Evolutionary conservation across 768 basidiomycete genomes (phyloP).

Genomic region (Phlebiopsis flavidoalba): DNA sequence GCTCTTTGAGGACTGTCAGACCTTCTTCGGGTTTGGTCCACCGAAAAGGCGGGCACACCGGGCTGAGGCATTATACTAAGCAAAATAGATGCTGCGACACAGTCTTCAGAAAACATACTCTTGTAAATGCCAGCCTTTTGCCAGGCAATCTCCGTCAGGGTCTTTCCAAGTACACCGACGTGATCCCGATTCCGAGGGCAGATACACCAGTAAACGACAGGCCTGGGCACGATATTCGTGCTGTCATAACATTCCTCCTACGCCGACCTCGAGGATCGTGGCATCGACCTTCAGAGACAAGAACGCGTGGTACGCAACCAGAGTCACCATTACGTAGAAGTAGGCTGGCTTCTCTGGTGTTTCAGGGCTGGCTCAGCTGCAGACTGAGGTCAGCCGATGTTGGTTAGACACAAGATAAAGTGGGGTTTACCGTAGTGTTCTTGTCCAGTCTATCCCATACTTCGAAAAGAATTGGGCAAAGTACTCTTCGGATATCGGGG

Average conservation of each 20-base stretch:
- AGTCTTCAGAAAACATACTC: slow-evolving; percentile 25
- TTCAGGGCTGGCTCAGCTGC: slow-evolving; percentile 42
- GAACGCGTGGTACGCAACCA: slow-evolving; percentile 91
- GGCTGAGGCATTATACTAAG: slow-evolving; percentile 1
- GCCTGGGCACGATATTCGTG: slow-evolving; percentile 91
- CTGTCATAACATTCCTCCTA: slow-evolving; percentile 93
- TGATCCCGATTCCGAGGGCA: slow-evolving; percentile 91
- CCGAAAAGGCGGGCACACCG: slow-evolving; percentile 80
- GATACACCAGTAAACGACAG: slow-evolving; percentile 89
- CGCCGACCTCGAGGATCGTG: slow-evolving; percentile 92
- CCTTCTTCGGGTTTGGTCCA: slow-evolving; percentile 71
- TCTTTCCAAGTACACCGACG: slow-evolving; percentile 80
- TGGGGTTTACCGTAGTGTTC: slow-evolving; percentile 47
- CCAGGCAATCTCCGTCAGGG: slow-evolving; percentile 83
- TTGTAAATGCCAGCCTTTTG: slow-evolving; percentile 99
- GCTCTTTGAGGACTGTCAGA: slow-evolving; percentile 58
- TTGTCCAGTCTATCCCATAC: slow-evolving; percentile 83
- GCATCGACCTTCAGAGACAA: slow-evolving; percentile 77
- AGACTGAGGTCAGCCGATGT: slow-evolving; percentile 5
- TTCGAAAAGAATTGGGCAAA: slow-evolving; percentile 94
- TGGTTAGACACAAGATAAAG: not conserved
- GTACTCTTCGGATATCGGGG: slow-evolving; percentile 79
- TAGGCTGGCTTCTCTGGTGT: slow-evolving; percentile 82
- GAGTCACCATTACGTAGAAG: slow-evolving; percentile 81
- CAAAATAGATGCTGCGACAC: no score